phyloP scores from a whole-genome alignment of 2,329 filamentous ascomycete genomes.

The Cercospora citrullina region DNA sequence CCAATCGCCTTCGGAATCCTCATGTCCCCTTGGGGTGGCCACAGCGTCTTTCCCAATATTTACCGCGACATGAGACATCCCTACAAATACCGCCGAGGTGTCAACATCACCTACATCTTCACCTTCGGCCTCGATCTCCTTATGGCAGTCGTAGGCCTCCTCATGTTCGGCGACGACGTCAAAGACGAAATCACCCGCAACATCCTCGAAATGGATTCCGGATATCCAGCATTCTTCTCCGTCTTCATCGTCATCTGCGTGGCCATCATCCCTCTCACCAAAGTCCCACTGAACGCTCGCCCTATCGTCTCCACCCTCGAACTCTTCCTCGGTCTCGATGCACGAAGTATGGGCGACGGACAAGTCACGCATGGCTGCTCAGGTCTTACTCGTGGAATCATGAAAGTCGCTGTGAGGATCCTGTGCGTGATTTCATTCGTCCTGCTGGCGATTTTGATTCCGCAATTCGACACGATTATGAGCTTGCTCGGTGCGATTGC shows the following conservation, averaged over 20 bases:
- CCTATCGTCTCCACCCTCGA: constrained; percentile 86
- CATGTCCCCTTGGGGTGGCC: constrained; percentile 77
- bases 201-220: constrained; percentile 63
- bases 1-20: constrained; percentile 87
- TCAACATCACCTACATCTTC: constrained; percentile 81
- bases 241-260: constrained; percentile 82
- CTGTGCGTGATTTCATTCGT: constrained; percentile 71
- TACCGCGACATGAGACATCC: constrained; percentile 79
- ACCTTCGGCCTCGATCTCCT: constrained; percentile 77
- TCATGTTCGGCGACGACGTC: constrained; percentile 95
- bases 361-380: constrained; percentile 56
- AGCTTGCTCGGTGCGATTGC: constrained; percentile 84
- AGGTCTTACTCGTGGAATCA: constrained; percentile 57
- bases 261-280: constrained; percentile 90
- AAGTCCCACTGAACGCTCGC: constrained; percentile 68
- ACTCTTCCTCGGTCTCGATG: constrained; percentile 72
- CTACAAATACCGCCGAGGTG: constrained; percentile 72
- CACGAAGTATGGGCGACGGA: constrained; percentile 53
- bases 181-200: constrained; percentile 89
- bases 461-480: constrained; percentile 87
- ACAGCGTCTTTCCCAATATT: constrained; percentile 80
- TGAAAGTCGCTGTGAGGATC: constrained; percentile 65
- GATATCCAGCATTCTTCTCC: constrained; percentile 73
- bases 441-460: constrained; percentile 69
- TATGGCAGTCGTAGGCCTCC: constrained; percentile 78